Conservation (phyloP, 2,329 filamentous ascomycete species). For the Colletotrichum lupini region DNA sequence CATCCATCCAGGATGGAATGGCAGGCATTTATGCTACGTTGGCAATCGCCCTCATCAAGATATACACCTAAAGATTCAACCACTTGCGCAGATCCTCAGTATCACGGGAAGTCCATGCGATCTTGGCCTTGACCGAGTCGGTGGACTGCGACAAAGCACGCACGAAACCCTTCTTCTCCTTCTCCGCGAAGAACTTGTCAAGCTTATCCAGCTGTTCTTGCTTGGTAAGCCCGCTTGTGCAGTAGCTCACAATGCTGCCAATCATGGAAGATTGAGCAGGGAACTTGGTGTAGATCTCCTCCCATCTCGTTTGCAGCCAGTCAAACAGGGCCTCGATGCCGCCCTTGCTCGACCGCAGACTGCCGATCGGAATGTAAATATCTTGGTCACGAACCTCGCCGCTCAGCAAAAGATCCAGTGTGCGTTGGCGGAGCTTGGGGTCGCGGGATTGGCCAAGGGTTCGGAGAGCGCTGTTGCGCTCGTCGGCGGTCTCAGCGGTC, state of each 20-base stretch:
- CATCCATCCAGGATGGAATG: neutral
- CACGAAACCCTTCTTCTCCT: slow-evolving; percentile 88
- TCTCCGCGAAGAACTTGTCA: slow-evolving; percentile 81
- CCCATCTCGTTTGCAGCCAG: slow-evolving; percentile 92
- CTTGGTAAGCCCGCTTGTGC: slow-evolving; percentile 83
- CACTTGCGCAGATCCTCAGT: slow-evolving; percentile 75
- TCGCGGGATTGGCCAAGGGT: slow-evolving; percentile 82
- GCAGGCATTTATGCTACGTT: neutral
- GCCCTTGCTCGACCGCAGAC: slow-evolving; percentile 79
- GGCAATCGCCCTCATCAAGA: neutral
- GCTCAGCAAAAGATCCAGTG: slow-evolving; percentile 79
- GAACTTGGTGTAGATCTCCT: slow-evolving; percentile 81
- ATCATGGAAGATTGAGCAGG: slow-evolving; percentile 90
- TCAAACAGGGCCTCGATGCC: slow-evolving; percentile 84
- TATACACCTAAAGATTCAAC: slow-evolving; percentile 43
- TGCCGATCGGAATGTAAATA: slow-evolving; percentile 87
- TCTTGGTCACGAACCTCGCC: slow-evolving; percentile 94
- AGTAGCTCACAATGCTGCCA: slow-evolving; percentile 84
- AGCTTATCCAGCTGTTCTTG: slow-evolving; percentile 80
- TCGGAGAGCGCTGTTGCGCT: slow-evolving; percentile 91
- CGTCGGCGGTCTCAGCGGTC: slow-evolving; percentile 62
- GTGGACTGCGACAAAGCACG: slow-evolving; percentile 89
- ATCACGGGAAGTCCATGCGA: slow-evolving; percentile 83
- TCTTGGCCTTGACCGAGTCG: slow-evolving; percentile 87
- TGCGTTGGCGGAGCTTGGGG: slow-evolving; percentile 83